Base-by-base conservation (phyloP, 148 eudicot species). In the Chenopodium suecicum region DNA sequence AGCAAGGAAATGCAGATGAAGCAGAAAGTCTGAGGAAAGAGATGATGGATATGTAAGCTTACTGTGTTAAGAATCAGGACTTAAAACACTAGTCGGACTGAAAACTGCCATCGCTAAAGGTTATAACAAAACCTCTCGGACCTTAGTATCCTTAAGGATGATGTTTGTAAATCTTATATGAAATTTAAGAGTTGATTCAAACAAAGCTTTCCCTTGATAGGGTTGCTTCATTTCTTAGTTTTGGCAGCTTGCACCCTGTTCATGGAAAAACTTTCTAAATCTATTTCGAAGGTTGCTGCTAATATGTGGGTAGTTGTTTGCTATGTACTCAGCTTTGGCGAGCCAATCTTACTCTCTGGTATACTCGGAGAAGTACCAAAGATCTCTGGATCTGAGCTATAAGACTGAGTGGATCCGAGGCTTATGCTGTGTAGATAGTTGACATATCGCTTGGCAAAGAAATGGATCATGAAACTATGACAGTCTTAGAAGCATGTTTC, bases 121-220 rank as follows among this genome's bases (percentile, higher is more conserved):
- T 7, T 86, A 88, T 75, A 92, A 85, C 74, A 90, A 88, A 79
- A 85, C 84, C 19, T 79, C 89, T 79, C 88, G 66, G 88, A 90
- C 83, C 87, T 92, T 76, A 92, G 89, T 81, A 93, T 90, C 83
- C 87, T 90, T 76, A 92, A 90, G 83, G 96, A 92, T 84, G 91
- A 89, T 76, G 92, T 87, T 58, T 72, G 83, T 50, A 90, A 81
- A 75, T 77, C 93, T 3, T 83, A 84, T 78, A 79, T 80, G 58
- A 37, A 82, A 32, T 83, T 92, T 65, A 79, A 82, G 20, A 65
- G 89, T 84, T 89, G 4, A 78, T 82, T 46, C 90, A 89, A 71
- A 81, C 89, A 22, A 89, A 89, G 86, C 90, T 89, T 74, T 89
- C 90, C 70, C 87, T 88, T 31, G 90, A 89, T 66, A 80, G 92